Evolutionary conservation across 495 filamentous ascomycete species (phyloP).

Genomic region (Daldinia childiae): DNA sequence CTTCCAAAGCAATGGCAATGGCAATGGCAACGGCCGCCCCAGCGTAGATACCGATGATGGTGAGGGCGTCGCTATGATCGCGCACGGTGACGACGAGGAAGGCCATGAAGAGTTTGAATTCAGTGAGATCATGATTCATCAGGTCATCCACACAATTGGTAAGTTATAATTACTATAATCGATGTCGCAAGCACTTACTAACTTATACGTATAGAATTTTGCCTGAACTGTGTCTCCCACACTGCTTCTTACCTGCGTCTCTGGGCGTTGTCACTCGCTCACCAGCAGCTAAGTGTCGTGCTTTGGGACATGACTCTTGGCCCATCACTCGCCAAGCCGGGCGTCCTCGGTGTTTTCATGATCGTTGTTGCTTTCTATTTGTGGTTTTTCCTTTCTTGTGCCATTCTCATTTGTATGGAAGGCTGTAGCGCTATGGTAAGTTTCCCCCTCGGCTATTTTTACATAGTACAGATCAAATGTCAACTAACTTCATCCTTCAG

Average conservation of each 20-base stretch:
- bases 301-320: constrained; percentile 96
- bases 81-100: constrained; percentile 78
- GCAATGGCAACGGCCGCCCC: constrained; percentile 67
- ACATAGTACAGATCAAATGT: not conserved
- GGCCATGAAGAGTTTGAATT: constrained; percentile 98
- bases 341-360: constrained; percentile 77
- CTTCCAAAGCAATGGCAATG: constrained; percentile 58
- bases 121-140: constrained; percentile 95
- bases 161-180: constrained; percentile 47
- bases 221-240: constrained; percentile 98
- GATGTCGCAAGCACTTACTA: constrained; percentile 13
- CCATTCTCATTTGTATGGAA: constrained; percentile 71
- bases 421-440: constrained; percentile 61
- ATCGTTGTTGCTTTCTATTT: constrained; percentile 80
- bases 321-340: constrained; percentile 72
- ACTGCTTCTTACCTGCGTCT: constrained; percentile 98
- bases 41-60: constrained; percentile 77
- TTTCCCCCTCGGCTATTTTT: constrained; percentile 31
- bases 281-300: constrained; percentile 96
- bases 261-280: constrained; percentile 96
- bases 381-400: constrained; percentile 87
- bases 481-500: constrained; percentile 29
- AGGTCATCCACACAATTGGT: constrained; percentile 98
- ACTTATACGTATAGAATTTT: constrained; percentile 76
- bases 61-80: constrained; percentile 92